phyloP scores from a whole-genome alignment of 2,329 filamentous ascomycete species.

The Verticillium alfalfae region DNA sequence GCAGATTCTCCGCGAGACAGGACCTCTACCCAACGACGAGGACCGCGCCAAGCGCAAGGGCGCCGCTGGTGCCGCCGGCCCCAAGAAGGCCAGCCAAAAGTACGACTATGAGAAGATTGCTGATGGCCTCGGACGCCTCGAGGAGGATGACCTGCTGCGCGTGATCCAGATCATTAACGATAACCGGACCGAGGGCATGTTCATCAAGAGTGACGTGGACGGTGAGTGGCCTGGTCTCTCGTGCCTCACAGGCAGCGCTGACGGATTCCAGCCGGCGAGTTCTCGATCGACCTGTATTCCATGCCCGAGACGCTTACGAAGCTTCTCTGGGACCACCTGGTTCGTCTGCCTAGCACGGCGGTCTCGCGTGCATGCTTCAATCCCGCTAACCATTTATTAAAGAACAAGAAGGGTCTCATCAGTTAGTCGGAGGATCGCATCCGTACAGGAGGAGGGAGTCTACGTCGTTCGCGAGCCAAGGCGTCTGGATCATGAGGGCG shows the following conservation, averaged over 20 bases:
- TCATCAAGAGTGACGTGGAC: slow-evolving; percentile 95
- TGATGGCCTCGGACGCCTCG: slow-evolving; percentile 80
- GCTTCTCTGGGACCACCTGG: slow-evolving; percentile 86
- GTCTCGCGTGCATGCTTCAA: background rate
- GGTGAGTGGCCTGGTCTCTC: background rate
- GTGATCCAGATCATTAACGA: slow-evolving; percentile 98
- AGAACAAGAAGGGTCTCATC: slow-evolving; percentile 37
- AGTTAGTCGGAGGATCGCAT: slow-evolving; percentile 15
- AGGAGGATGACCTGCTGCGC: slow-evolving; percentile 87
- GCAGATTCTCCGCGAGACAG: slow-evolving; percentile 73
- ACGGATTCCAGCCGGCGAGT: slow-evolving; percentile 70
- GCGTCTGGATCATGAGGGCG: background rate
- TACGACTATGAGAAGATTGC: slow-evolving; percentile 95
- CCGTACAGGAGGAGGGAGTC: background rate
- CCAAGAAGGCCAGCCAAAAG: slow-evolving; percentile 72
- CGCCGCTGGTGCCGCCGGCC: slow-evolving; percentile 55
- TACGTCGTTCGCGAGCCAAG: background rate
- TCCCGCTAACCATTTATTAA: background rate
- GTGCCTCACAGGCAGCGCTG: slow-evolving; percentile 19
- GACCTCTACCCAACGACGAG: slow-evolving; percentile 74
- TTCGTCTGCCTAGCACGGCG: background rate
- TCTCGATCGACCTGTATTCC: slow-evolving; percentile 98
- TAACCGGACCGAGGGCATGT: slow-evolving; percentile 89
- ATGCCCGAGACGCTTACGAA: slow-evolving; percentile 84
- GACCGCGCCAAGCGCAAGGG: slow-evolving; percentile 51